These are phyloP conservation scores for Gynochthodes officinalis DNA, from an alignment of 257 asterid genomes.

Conservation along the genomic window DNA sequence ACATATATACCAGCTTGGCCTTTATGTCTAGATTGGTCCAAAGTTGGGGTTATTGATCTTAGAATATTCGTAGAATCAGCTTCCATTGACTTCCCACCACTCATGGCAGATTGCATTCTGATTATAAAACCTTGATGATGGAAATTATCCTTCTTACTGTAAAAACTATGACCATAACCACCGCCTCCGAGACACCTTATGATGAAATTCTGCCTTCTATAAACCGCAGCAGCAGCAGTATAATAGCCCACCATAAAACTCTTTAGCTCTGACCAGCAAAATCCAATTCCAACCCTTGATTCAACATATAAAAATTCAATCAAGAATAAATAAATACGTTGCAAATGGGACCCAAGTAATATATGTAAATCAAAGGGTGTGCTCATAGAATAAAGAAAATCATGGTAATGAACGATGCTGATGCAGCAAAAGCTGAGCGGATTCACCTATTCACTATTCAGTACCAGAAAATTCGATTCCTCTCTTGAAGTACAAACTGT, in stretches of 20 bases:
- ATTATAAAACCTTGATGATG: slow-evolving; percentile 21
- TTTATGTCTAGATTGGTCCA: slow-evolving; percentile 69
- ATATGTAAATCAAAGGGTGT: no score
- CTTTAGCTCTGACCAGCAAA: slow-evolving; percentile 18
- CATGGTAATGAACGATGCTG: no score
- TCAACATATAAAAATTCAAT: neutral
- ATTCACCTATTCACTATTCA: no score
- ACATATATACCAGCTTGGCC: slow-evolving; percentile 86
- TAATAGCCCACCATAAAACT: slow-evolving; percentile 57
- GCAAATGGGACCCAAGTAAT: no score
- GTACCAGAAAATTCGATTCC: neutral
- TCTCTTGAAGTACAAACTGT: neutral
- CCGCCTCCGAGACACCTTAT: slow-evolving; percentile 66
- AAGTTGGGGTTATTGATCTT: slow-evolving; percentile 80
- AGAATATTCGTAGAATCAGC: slow-evolving; percentile 62
- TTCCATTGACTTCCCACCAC: slow-evolving; percentile 50
- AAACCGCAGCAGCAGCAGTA: slow-evolving; percentile 41
- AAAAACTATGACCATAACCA: slow-evolving; percentile 9
- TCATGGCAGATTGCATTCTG: slow-evolving; percentile 58
- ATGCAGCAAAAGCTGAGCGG: no score
- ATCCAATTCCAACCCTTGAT: neutral
- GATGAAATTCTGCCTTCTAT: slow-evolving; percentile 70
- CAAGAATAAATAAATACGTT: neutral
- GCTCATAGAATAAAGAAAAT: no score
- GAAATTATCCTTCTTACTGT: slow-evolving; percentile 24